Conservation (phyloP, 306 rosid species). For the Boehmeria nivea region DNA sequence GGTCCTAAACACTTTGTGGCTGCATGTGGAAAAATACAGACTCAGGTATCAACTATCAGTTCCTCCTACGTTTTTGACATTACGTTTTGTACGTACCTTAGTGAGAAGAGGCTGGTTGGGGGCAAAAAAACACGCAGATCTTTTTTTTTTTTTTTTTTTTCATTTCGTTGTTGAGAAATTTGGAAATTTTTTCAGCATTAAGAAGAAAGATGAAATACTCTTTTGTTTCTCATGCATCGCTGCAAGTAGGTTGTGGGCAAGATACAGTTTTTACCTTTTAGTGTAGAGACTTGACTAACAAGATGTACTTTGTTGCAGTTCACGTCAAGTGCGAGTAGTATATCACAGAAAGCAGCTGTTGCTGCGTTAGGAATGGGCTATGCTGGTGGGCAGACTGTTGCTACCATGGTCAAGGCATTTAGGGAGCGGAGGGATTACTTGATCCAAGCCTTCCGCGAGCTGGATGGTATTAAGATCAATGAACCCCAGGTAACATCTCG, state of each 20-base stretch:
- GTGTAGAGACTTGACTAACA: neutral
- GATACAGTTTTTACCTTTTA: neutral
- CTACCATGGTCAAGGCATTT: slow-evolving; percentile 87
- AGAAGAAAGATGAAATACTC: neutral
- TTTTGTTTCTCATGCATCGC: neutral
- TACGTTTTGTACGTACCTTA: too few relatives aligned
- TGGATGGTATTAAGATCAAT: slow-evolving; percentile 70
- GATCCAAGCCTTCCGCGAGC: slow-evolving; percentile 70
- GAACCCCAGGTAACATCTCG: slow-evolving; percentile 66
- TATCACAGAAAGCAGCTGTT: slow-evolving; percentile 89
- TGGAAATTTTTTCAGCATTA: too few relatives aligned
- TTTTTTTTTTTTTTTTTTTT: too few relatives aligned
- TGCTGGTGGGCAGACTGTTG: slow-evolving; percentile 89
- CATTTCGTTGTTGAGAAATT: neutral
- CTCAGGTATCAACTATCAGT: slow-evolving; percentile 59
- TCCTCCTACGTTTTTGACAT: too few relatives aligned
- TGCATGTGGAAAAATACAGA: slow-evolving; percentile 83
- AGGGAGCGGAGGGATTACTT: slow-evolving; percentile 82
- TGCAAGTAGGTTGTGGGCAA: neutral
- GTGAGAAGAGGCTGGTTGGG: too few relatives aligned
- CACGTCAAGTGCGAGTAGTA: slow-evolving; percentile 92
- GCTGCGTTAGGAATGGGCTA: slow-evolving; percentile 92
- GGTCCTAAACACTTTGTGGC: slow-evolving; percentile 87
- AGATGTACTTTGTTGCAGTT: slow-evolving; percentile 46
- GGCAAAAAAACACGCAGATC: too few relatives aligned